A percentile compares a stretch with the other conserved stretches of the same genome.
Evolutionary conservation across 2,329 filamentous ascomycete species (phyloP).

Genomic region (Fusarium falciforme): DNA sequence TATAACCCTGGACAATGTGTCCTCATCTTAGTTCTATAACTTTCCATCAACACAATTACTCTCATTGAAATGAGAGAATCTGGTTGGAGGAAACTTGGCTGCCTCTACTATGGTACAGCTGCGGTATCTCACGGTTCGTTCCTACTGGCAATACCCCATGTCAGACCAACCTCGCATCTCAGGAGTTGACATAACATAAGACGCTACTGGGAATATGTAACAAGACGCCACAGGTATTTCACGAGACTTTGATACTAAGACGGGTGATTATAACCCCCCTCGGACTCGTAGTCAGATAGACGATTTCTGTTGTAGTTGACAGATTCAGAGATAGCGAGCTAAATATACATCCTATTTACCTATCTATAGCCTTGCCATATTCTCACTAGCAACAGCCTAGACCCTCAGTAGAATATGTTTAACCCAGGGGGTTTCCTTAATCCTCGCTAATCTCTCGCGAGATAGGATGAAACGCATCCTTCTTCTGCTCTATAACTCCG

Average conservation of each 20-base stretch:
- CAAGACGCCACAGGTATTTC: background rate
- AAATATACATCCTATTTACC: background rate
- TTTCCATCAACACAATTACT: no score
- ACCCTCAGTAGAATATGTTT: background rate
- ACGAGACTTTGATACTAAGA: background rate
- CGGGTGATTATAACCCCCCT: background rate
- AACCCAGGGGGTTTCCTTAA: background rate
- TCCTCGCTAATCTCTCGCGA: background rate
- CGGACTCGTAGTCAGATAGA: background rate
- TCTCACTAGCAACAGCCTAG: background rate
- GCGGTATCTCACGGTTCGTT: background rate
- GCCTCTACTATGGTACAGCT: background rate
- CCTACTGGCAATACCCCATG: background rate
- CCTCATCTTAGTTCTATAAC: no score
- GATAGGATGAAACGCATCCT: conserved; percentile 6
- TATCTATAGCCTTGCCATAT: no score
- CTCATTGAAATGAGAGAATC: background rate
- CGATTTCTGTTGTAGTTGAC: background rate
- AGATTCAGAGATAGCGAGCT: background rate
- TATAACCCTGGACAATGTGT: no score
- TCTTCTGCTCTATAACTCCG: conserved; percentile 4
- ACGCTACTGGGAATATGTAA: background rate
- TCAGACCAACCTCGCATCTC: background rate
- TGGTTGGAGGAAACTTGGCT: background rate
- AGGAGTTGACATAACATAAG: background rate